phyloP scores from a whole-genome alignment of 192 early-diverging fungal species.

The Mortierella hygrophila region DNA sequence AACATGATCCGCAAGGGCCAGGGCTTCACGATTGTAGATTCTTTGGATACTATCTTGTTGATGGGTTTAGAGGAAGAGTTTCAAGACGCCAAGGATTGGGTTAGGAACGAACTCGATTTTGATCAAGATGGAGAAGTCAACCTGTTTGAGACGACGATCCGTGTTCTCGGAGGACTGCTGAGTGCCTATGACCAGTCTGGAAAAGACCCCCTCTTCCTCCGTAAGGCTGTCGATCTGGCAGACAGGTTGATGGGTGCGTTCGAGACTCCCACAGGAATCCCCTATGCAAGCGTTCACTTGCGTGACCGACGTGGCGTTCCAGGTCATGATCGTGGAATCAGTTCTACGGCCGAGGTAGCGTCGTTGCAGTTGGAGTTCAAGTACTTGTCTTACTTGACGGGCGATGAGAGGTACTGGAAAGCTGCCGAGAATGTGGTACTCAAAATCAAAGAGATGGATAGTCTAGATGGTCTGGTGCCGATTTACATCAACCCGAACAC shows the following conservation, averaged over 20 bases:
- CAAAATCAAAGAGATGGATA: constrained; percentile 59
- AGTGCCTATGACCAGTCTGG: constrained; percentile 76
- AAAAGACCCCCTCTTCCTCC: constrained; percentile 66
- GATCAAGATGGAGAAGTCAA: constrained; percentile 75
- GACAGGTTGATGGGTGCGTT: constrained; percentile 72
- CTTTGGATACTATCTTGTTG: constrained; percentile 86
- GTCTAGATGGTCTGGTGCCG: constrained; percentile 79
- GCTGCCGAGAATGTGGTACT: constrained; percentile 74
- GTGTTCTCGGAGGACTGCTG: constrained; percentile 82
- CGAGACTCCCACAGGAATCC: constrained; percentile 69
- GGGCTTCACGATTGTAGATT: constrained; percentile 87
- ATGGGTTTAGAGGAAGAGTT: constrained; percentile 87
- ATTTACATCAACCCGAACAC: constrained; percentile 71
- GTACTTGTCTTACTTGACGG: constrained; percentile 75
- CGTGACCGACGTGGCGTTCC: constrained; percentile 43
- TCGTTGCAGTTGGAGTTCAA: constrained; percentile 84
- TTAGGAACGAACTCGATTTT: constrained; percentile 72
- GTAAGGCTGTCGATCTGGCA: constrained; percentile 74
- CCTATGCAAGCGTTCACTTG: constrained; percentile 64
- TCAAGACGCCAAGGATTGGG: constrained; percentile 73
- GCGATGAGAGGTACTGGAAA: constrained; percentile 74
- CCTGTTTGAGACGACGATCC: constrained; percentile 82
- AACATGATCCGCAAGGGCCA: constrained; percentile 75
- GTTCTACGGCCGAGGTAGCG: constrained; percentile 72
- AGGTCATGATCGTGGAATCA: constrained; percentile 43